Base-by-base conservation (phyloP, 371 early-diverging fungal species). In the Zychaea mexicana region DNA sequence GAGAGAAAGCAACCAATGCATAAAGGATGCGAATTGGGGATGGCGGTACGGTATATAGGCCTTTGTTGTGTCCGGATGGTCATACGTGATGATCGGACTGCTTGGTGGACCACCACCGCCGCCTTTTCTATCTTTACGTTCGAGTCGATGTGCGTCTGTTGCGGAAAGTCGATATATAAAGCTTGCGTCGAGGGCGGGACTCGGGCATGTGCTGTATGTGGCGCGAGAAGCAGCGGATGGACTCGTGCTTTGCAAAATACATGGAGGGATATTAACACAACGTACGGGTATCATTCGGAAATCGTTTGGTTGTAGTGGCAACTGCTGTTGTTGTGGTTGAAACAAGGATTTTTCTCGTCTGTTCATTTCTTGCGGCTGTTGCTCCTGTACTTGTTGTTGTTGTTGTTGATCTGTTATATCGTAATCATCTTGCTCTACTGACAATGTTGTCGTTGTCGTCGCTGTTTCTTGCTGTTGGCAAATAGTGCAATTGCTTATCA, bases 1-100 rank as follows among this genome's bases (percentile, higher is more conserved):
- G n/a, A n/a, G n/a, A n/a, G n/a, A n/a, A n/a, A n/a, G n/a, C n/a
- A n/a, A n/a, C n/a, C n/a, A 54, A 22, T 54, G 55, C 9, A 54
- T 17, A 4, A 30, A 30, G 19, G 32, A 27, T 8, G 55, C 55
- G 1, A 27, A 7, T 12, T 31, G 55, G 0, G 55, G 55, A 31
- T 32, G 31, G 12, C 55, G 55, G 17, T 54, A 54, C 6, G 55
- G 55, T 54, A 54, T 54, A 54, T 54, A 54, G 4, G 32, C 32
- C 31, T 54, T 54, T n/a, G 32, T 54, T 13, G 5, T 30, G 24
- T 54, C 55, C n/a, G 15, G 31, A n/a, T 30, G 55, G 31, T 54
- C 55, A 31, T 0, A 15, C n/a, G 55, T 32, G 12, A 54, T 4
- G 3, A 54, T 19, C 6, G 49, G 49, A 49, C 31, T 9, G 3